Conservation (phyloP, 2,329 filamentous ascomycete species). For the Alternaria incomplexa region DNA sequence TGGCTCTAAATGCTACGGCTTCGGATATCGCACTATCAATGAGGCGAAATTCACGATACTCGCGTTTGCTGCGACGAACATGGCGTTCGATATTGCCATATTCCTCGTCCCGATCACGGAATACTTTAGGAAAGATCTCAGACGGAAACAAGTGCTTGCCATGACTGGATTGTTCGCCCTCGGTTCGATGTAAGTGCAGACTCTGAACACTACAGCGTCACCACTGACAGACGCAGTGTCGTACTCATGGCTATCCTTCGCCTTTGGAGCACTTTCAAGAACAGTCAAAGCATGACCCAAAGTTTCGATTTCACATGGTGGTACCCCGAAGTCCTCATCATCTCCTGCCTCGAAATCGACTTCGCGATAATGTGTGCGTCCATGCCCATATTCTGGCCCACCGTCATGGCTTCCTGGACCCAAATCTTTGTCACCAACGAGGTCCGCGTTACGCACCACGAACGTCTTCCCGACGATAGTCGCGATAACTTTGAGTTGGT, state of each 20-base stretch:
- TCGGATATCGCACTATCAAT: slow-evolving; percentile 19
- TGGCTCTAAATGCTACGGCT: slow-evolving; percentile 34
- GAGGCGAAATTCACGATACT: slow-evolving; percentile 26
- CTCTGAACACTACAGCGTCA: background rate
- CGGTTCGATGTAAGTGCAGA: slow-evolving; percentile 29
- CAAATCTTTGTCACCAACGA: slow-evolving; percentile 46
- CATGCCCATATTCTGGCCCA: slow-evolving; percentile 48
- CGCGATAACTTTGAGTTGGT: slow-evolving; percentile 26
- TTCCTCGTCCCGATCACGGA: slow-evolving; percentile 36
- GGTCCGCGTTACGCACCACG: slow-evolving; percentile 36
- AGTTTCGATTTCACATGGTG: slow-evolving; percentile 43
- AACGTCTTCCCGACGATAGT: slow-evolving; percentile 16
- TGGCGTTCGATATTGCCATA: slow-evolving; percentile 38
- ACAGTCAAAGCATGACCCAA: slow-evolving; percentile 11
- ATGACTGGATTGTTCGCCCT: slow-evolving; percentile 35
- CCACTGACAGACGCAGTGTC: slow-evolving; percentile 24
- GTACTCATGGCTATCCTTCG: slow-evolving; percentile 39
- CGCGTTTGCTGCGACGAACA: slow-evolving; percentile 36
- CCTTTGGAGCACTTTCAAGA: slow-evolving; percentile 34
- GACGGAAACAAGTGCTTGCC: slow-evolving; percentile 31
- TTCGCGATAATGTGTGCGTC: slow-evolving; percentile 46
- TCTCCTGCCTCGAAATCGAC: slow-evolving; percentile 43
- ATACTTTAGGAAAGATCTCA: slow-evolving; percentile 29
- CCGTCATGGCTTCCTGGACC: slow-evolving; percentile 32
- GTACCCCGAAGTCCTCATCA: slow-evolving; percentile 36